Conservation (phyloP, 2,329 filamentous ascomycete species). For the Aspergillus awamori region DNA sequence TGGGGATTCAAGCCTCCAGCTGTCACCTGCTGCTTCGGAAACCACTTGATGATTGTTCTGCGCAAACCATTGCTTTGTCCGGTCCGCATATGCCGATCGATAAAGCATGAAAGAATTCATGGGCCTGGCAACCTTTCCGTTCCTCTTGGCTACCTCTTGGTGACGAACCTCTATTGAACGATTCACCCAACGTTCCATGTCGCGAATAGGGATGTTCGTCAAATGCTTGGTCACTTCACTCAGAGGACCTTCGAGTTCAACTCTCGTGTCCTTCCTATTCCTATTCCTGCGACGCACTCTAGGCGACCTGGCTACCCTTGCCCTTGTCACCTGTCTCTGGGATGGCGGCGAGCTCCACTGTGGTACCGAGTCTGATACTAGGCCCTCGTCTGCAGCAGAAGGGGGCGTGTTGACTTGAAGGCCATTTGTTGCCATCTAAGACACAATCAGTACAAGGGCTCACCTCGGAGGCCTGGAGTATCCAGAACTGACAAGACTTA, state of each 20-base stretch:
- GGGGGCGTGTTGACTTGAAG: conserved; percentile 31
- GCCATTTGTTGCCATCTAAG: conserved; percentile 23
- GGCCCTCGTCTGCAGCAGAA: conserved; percentile 25
- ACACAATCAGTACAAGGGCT: neutral
- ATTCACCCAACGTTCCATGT: conserved; percentile 81
- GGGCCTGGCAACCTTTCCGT: conserved; percentile 81
- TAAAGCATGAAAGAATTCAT: conserved; percentile 99
- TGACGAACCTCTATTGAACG: conserved; percentile 67
- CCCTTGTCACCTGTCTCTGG: conserved; percentile 17
- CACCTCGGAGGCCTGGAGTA: no score
- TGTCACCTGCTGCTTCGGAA: conserved; percentile 81
- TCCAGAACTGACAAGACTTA: conserved; percentile 18
- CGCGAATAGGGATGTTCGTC: conserved; percentile 62
- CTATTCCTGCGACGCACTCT: conserved; percentile 17
- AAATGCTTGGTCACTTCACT: conserved; percentile 39
- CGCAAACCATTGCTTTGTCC: conserved; percentile 77
- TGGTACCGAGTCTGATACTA: conserved; percentile 18
- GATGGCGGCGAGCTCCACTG: conserved; percentile 23
- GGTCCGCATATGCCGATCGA: conserved; percentile 85
- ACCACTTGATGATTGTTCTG: conserved; percentile 94
- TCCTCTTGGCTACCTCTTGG: conserved; percentile 69
- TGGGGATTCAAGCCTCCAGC: conserved; percentile 81
- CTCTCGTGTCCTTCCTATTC: conserved; percentile 13
- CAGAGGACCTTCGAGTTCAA: conserved; percentile 26
- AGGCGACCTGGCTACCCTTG: conserved; percentile 17